Evolutionary conservation across 2,329 filamentous ascomycete genomes (phyloP), one percentile per base, ranked within the genome.

Genomic region (Gnomoniopsis sp.): DNA sequence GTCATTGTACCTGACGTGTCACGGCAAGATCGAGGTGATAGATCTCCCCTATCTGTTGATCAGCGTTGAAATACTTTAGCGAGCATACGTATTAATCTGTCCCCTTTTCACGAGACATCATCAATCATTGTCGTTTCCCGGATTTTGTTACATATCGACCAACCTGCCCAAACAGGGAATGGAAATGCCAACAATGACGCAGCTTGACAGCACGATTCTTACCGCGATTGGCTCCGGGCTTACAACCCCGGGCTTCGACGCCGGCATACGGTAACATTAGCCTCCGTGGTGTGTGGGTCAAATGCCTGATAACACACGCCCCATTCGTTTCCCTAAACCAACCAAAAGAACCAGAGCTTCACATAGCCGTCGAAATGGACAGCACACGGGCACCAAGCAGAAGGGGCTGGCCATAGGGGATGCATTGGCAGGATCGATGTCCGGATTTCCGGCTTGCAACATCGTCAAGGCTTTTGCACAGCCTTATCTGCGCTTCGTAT

Each of bases 241-340:
- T 23, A 30, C 44, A 17, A 49, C 6, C 46, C 44, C 26, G 33
- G 53, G 48, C 53, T 43, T 41, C 30, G 8, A 49, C 34, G 41
- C 53, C 44, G 53, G 44, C 53, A 49, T 55, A 34, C 53, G 53
- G 53, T 43, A 36, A 26, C 30, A 49, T 49, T 30, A 49, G 46
- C 46, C 46, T 55, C 53, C 53, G 53, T 55, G 53, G 53, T 49
- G 52, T 54, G 53, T 33, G n/a, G 43, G 19, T 11, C 17, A 21
- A 19, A 6, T 19, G 19, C n/a, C n/a, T 19, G 43, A 19, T 19
- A 11, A 4, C 14, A 19, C 43, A 19, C 43, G n/a, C 43, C 43
- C 43, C 43, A 19, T 19, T 19, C 43, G 6, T 30, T 30, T 4
- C 26, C 4, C 26, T 4, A 8, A 8, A 8, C 26, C 26, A 30